Evolutionary conservation across 2,329 filamentous ascomycete genomes (phyloP).

Genomic region (Stemphylium vesicarium): DNA sequence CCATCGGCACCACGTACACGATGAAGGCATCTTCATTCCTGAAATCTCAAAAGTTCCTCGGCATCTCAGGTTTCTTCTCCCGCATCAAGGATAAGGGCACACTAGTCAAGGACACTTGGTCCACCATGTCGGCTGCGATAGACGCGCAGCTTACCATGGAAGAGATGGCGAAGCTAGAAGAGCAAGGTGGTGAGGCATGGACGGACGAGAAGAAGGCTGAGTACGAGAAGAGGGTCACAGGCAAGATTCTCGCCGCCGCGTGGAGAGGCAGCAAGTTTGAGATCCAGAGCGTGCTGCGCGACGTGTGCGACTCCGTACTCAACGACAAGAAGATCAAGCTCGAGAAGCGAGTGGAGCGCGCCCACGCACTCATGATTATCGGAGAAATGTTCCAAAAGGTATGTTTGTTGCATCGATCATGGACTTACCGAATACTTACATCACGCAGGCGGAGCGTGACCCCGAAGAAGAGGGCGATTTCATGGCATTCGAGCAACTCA

Average conservation of each 20-base stretch:
- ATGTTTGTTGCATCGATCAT: slow-evolving; percentile 38
- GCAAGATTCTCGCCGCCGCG: slow-evolving; percentile 95
- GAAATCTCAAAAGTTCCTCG: slow-evolving; percentile 95
- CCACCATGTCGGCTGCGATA: slow-evolving; percentile 93
- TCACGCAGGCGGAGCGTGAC: slow-evolving; percentile 75
- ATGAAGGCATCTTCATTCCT: slow-evolving; percentile 86
- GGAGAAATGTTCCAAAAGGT: slow-evolving; percentile 91
- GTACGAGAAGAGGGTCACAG: slow-evolving; percentile 93
- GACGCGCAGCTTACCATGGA: slow-evolving; percentile 98
- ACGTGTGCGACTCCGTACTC: slow-evolving; percentile 89
- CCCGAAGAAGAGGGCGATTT: slow-evolving; percentile 98
- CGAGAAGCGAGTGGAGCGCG: slow-evolving; percentile 86
- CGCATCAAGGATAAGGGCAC: slow-evolving; percentile 95
- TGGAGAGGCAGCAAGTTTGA: slow-evolving; percentile 98
- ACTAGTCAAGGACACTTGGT: slow-evolving; percentile 98
- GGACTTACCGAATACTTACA: background rate
- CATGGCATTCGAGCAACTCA: slow-evolving; percentile 97
- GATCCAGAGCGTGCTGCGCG: slow-evolving; percentile 92
- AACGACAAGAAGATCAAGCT: slow-evolving; percentile 79
- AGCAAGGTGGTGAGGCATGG: slow-evolving; percentile 95
- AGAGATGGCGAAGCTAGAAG: slow-evolving; percentile 96
- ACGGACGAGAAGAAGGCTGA: slow-evolving; percentile 96
- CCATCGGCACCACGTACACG: slow-evolving; percentile 89
- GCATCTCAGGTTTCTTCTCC: slow-evolving; percentile 93
- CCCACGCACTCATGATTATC: slow-evolving; percentile 85